A percentile compares a stretch with the other conserved stretches of the same genome.
Evolutionary conservation across 2,329 filamentous ascomycete genomes (phyloP).

Genomic region (Colletotrichum simmondsii): DNA sequence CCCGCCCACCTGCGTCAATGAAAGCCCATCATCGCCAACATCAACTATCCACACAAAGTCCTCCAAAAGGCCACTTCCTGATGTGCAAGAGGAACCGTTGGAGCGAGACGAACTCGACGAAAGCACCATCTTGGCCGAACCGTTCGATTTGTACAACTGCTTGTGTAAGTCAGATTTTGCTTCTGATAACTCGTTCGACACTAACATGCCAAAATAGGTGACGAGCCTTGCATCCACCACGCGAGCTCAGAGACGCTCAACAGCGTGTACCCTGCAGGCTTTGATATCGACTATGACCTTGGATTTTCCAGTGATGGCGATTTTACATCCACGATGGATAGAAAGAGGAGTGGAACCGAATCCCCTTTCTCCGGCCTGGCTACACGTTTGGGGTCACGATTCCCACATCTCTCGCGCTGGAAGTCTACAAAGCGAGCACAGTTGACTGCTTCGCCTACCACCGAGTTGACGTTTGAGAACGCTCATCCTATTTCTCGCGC

Average conservation of each 20-base stretch:
- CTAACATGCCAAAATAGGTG: conserved; percentile 57
- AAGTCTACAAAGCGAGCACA: conserved; percentile 57
- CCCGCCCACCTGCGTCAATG: conserved; percentile 55
- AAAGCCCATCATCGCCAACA: conserved; percentile 66
- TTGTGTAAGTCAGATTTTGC: conserved; percentile 70
- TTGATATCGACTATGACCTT: conserved; percentile 71
- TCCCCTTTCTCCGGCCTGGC: conserved; percentile 71
- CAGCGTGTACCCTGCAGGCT: conserved; percentile 53
- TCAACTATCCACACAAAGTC: conserved; percentile 54
- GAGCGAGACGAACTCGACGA: conserved; percentile 70
- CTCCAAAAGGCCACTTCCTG: conserved; percentile 76
- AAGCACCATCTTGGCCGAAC: conserved; percentile 56
- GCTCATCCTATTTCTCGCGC: conserved; percentile 72
- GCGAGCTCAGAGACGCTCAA: conserved; percentile 54
- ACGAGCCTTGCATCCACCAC: conserved; percentile 69
- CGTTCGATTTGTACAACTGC: conserved; percentile 70
- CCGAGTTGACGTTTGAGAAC: conserved; percentile 85
- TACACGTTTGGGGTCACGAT: conserved; percentile 72
- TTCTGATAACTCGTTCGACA: neutral
- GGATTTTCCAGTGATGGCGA: conserved; percentile 76
- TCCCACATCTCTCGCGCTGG: conserved; percentile 64
- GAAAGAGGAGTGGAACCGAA: conserved; percentile 68
- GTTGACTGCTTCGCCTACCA: conserved; percentile 70
- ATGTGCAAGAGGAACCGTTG: conserved; percentile 85
- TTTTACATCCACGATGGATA: conserved; percentile 55